phyloP scores from a whole-genome alignment of 352 stramenopile species.

The Globisporangium parvum region DNA sequence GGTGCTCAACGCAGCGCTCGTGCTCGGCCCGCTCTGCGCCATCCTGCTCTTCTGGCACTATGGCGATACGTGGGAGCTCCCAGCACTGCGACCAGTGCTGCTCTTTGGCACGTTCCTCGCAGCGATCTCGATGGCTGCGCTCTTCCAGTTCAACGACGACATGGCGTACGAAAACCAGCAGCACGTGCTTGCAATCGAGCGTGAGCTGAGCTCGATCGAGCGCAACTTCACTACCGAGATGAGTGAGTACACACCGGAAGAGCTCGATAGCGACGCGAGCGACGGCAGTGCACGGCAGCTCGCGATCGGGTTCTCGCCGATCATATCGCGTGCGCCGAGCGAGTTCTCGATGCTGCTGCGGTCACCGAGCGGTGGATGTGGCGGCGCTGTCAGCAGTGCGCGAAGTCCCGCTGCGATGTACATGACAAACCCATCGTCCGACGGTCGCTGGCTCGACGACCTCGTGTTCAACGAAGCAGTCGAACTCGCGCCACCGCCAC shows the following conservation, averaged over 20 bases:
- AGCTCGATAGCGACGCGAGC: conserved; percentile 9
- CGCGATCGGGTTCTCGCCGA: conserved; percentile 13
- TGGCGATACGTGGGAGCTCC: conserved; percentile 71
- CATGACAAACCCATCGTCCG: conserved; percentile 11
- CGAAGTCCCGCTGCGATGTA: conserved; percentile 11
- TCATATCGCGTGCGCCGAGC: conserved; percentile 13
- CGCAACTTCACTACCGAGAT: conserved; percentile 55
- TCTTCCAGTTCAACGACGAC: conserved; percentile 83
- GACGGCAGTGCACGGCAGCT: neutral
- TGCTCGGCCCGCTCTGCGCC: conserved; percentile 47
- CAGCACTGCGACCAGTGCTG: conserved; percentile 57
- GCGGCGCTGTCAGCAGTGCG: neutral
- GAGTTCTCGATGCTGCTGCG: conserved; percentile 31
- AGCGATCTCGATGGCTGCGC: conserved; percentile 42
- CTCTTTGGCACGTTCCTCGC: conserved; percentile 55
- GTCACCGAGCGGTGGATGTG: conserved; percentile 5
- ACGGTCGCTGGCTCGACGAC: conserved; percentile 4
- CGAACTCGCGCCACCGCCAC: neutral
- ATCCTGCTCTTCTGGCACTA: conserved; percentile 68
- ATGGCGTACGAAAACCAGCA: conserved; percentile 61
- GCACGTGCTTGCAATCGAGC: conserved; percentile 45
- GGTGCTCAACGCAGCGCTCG: conserved; percentile 41
- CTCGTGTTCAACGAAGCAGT: conserved; percentile 14
- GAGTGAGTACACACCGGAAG: conserved; percentile 24
- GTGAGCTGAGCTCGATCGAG: conserved; percentile 56